Evolutionary conservation across 495 filamentous ascomycete genomes (phyloP).

Genomic region (Emericellopsis terricola): DNA sequence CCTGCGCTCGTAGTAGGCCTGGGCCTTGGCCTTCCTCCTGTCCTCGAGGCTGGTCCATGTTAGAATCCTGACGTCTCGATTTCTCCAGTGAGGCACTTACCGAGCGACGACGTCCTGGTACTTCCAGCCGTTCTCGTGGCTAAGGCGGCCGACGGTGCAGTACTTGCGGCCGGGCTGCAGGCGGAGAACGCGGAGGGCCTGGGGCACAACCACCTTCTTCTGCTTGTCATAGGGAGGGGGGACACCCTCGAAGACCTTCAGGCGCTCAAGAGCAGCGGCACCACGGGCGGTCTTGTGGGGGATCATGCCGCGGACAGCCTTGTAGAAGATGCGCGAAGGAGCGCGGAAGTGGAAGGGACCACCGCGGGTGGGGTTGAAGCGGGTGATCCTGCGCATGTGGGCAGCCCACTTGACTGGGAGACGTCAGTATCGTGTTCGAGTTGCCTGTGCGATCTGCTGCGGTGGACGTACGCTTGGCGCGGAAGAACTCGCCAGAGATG

Average conservation of each 20-base stretch:
- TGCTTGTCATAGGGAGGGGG: conserved; percentile 98
- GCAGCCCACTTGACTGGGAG: conserved; percentile 94
- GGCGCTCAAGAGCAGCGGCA: conserved; percentile 86
- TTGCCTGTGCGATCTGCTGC: conserved; percentile 2
- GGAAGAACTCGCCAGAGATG: conserved; percentile 99
- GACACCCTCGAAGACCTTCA: conserved; percentile 99
- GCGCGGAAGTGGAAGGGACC: conserved; percentile 99
- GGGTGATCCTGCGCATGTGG: conserved; percentile 98
- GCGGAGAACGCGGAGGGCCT: conserved; percentile 85
- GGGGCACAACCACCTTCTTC: conserved; percentile 98
- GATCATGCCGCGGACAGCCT: conserved; percentile 99
- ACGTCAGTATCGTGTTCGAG: not conserved
- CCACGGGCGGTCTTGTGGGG: conserved; percentile 98
- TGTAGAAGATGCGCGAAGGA: conserved; percentile 98
- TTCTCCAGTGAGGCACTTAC: conserved; percentile 34
- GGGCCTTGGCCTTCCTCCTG: conserved; percentile 95
- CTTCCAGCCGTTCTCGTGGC: conserved; percentile 99
- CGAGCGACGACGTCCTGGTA: conserved; percentile 96
- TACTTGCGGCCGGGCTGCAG: conserved; percentile 98
- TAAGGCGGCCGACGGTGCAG: conserved; percentile 93
- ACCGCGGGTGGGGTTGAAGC: conserved; percentile 96
- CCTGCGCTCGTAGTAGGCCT: conserved; percentile 99
- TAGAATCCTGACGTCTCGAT: conserved; percentile 14
- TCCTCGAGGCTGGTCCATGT: conserved; percentile 71
- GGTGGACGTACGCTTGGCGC: conserved; percentile 87